Evolutionary conservation across 2,329 filamentous ascomycete species (phyloP).

Genomic region (Cladobotryum mycophilum): DNA sequence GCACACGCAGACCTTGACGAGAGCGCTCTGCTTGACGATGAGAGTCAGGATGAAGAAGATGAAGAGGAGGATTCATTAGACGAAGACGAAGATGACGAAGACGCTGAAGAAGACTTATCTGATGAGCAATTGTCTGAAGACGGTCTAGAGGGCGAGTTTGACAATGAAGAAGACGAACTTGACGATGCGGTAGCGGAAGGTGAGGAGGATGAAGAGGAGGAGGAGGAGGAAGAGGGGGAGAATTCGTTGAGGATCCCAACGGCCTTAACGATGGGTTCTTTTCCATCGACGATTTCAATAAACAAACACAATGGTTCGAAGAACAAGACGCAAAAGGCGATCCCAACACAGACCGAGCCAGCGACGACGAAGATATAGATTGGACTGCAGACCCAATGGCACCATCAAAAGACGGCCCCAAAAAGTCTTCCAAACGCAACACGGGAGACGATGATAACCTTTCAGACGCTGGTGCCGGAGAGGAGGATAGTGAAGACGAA

Average conservation of each 20-base stretch:
- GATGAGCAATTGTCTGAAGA: constrained; percentile 22
- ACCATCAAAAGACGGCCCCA: constrained; percentile 21
- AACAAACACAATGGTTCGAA: constrained; percentile 83
- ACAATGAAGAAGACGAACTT: constrained; percentile 29
- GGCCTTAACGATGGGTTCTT: constrained; percentile 97
- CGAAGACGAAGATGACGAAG: constrained; percentile 20
- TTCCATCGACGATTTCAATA: constrained; percentile 96
- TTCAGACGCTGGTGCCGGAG: constrained; percentile 47
- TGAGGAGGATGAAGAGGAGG: constrained; percentile 28
- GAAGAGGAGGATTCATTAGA: constrained; percentile 24
- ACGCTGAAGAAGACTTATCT: constrained; percentile 18
- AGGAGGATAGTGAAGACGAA: constrained; percentile 49
- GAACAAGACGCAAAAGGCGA: constrained; percentile 75
- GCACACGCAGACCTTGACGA: constrained; percentile 32
- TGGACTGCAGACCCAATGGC: constrained; percentile 75
- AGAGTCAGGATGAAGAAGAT: constrained; percentile 21
- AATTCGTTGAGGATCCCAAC: constrained; percentile 56
- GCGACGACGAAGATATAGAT: constrained; percentile 81
- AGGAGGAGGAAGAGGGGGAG: constrained; percentile 37
- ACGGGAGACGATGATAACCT: constrained; percentile 24
- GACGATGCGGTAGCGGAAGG: constrained; percentile 27
- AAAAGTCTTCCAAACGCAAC: constrained; percentile 23
- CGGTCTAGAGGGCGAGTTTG: constrained; percentile 30
- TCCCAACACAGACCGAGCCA: constrained; percentile 64
- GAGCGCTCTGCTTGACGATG: constrained; percentile 17